Percentiles rank a stretch among this genome's conserved stretches.
phyloP scores from a whole-genome alignment of 169 alveolate genomes.

The Perkinsus marinus region DNA sequence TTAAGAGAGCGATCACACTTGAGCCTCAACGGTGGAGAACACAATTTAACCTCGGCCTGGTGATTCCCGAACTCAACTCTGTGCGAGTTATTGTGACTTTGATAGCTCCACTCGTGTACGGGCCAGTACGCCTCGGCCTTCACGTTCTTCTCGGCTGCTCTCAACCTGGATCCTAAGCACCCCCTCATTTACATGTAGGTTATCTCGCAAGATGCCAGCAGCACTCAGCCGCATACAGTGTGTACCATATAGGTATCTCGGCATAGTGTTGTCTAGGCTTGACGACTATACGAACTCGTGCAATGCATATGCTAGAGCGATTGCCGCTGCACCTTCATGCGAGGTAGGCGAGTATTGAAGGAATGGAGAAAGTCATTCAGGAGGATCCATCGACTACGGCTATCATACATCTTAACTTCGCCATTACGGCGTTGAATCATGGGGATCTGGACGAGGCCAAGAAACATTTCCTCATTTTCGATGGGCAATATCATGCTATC shows the following conservation, averaged over 20 bases:
- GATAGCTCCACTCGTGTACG: constrained; percentile 35
- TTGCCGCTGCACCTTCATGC: constrained; percentile 19
- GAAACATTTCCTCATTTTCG: not conserved
- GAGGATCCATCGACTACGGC: constrained; percentile 34
- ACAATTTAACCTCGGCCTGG: constrained; percentile 69
- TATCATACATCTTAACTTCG: constrained; percentile 53
- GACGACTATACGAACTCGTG: constrained; percentile 65
- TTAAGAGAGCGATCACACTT: constrained; percentile 64
- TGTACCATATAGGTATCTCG: constrained; percentile 40
- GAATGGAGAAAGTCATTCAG: not conserved
- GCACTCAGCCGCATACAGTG: not conserved
- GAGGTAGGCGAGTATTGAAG: not conserved
- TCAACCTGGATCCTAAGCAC: constrained; percentile 57
- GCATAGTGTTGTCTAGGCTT: constrained; percentile 49
- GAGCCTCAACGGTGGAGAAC: constrained; percentile 75
- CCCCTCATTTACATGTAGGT: constrained; percentile 54
- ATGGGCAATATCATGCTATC: not conserved
- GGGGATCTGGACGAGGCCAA: constrained; percentile 46
- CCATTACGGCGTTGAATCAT: constrained; percentile 48
- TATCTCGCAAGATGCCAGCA: not conserved
- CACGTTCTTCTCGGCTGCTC: constrained; percentile 67
- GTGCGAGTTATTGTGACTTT: not conserved
- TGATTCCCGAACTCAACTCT: not conserved
- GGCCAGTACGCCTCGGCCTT: constrained; percentile 72
- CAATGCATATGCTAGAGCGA: constrained; percentile 60